Percentiles rank a stretch among this genome's conserved stretches.
Conservation (phyloP, 2,329 filamentous ascomycete species). For the Emmonsiellopsis sp. region DNA sequence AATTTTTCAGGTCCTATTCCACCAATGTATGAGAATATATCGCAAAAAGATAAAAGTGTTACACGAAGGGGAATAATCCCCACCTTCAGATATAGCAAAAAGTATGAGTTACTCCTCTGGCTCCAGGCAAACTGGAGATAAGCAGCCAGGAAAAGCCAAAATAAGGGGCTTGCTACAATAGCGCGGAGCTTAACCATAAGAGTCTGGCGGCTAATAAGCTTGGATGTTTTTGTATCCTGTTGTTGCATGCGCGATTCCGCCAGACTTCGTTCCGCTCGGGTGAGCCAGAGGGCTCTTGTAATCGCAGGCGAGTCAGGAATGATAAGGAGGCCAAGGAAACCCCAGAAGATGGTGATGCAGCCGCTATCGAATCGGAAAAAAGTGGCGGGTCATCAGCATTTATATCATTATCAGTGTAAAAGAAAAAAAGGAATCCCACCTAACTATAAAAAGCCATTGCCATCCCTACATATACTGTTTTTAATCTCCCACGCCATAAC, state of each 20-base stretch:
- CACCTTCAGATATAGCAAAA: conserved; percentile 13
- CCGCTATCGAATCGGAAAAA: neutral
- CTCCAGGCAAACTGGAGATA: conserved; percentile 14
- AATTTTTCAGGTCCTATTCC: neutral
- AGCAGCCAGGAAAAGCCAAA: conserved; percentile 11
- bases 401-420: too few species aligned
- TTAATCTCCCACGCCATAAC: neutral
- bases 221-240: conserved; percentile 11
- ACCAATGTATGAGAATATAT: neutral
- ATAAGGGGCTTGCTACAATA: conserved; percentile 3
- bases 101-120: conserved; percentile 14
- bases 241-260: conserved; percentile 12
- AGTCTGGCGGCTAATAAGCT: conserved; percentile 10
- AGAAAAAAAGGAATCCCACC: neutral
- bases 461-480: neutral
- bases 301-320: conserved; percentile 15
- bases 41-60: neutral
- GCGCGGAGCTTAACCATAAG: neutral
- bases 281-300: conserved; percentile 13
- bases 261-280: conserved; percentile 8
- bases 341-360: conserved; percentile 13
- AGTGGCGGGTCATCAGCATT: too few species aligned
- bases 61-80: neutral
- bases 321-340: conserved; percentile 11
- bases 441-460: neutral